phyloP scores from a whole-genome alignment of 2,329 filamentous ascomycete species.

The Colletotrichum sp. region DNA sequence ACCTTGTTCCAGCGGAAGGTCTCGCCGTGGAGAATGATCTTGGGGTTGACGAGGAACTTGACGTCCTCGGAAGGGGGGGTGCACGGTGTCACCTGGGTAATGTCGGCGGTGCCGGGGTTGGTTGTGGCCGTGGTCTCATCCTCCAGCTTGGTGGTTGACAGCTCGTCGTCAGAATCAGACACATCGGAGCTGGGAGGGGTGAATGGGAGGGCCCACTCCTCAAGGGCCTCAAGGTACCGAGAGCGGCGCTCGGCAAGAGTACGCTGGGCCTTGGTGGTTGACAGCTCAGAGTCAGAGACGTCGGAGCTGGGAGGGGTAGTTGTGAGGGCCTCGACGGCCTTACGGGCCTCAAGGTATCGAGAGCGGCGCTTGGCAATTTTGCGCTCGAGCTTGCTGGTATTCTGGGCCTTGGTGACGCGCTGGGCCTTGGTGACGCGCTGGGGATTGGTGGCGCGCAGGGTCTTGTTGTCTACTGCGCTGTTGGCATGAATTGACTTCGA shows the following conservation, averaged over 20 bases:
- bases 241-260: background rate
- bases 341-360: background rate
- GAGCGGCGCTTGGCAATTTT: background rate
- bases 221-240: background rate
- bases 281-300: background rate
- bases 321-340: background rate
- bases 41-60: background rate
- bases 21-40: background rate
- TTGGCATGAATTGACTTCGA: background rate
- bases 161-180: background rate
- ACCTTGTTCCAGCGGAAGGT: background rate
- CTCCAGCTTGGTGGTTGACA: background rate
- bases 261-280: background rate
- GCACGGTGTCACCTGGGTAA: background rate
- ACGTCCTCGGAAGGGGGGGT: background rate
- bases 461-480: background rate
- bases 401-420: background rate
- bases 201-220: background rate
- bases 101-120: background rate
- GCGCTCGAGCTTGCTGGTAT: background rate
- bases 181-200: background rate
- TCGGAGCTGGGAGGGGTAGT: background rate
- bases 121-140: background rate
- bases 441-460: background rate
- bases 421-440: background rate